Evolutionary conservation across 805 yeast species (phyloP), one percentile per base, ranked within the genome.

Genomic region (Pichia nanzhaoensis): DNA sequence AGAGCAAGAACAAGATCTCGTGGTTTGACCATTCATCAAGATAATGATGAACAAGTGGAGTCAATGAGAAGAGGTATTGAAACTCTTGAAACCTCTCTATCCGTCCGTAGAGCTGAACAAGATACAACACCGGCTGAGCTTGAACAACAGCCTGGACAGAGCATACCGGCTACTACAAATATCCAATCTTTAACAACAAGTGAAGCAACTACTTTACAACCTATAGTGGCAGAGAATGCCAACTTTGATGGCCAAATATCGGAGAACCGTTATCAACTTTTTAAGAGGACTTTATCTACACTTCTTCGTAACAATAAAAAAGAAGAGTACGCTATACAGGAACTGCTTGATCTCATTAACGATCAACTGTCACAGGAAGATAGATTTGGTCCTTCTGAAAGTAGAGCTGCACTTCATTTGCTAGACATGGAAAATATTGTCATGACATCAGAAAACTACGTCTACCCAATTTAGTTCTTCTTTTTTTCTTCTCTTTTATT

Each of bases 371-470:
- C 47, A 6, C 74, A 68, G 41, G 81, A 74, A 47, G 78, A 75
- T n/a, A 65, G 64, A 34, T 75, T 67, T 47, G 65, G 66, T 9
- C 61, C 58, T 5, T 66, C 60, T 5, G 80, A 74, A 52, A 75
- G 71, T 37, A 53, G 60, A 13, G 69, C 68, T 24, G 79, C 77
- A 32, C 54, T 74, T 37, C 54, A 55, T 17, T 54, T 63, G n/a
- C 59, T 76, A 67, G 69, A 67, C 20, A 64, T 60, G 3, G 68
- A 69, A 46, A 74, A 75, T 46, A 67, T 73, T 35, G 47, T 76
- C 39, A 70, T 74, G 77, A 55, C 68, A 19, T 66, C 75, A 9
- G 80, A 72, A 22, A 73, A 67, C 24, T 66, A 66, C 49, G 69
- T 75, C 18, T 75, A 74, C 73, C 69, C 68, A 56, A 69, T 73